phyloP scores from a whole-genome alignment of 2,329 filamentous ascomycete genomes.

The Penicillium sp. region DNA sequence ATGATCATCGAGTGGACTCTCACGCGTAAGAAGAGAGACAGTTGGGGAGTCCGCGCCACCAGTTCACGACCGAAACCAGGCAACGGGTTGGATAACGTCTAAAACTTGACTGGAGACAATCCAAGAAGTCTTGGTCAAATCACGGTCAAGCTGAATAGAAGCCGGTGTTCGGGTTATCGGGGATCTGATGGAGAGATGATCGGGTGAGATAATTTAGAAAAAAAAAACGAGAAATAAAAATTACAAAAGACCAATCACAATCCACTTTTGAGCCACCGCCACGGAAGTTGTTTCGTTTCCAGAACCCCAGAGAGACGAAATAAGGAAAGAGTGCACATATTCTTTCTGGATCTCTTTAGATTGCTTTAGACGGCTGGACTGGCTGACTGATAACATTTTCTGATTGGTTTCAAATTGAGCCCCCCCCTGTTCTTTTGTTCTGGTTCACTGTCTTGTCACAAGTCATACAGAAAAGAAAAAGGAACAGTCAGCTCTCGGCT shows the following conservation, averaged over 20 bases:
- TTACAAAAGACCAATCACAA: neutral
- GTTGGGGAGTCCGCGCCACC: slow-evolving; percentile 16
- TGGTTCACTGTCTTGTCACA: slow-evolving; percentile 13
- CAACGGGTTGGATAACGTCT: slow-evolving; percentile 5
- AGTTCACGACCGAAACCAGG: slow-evolving; percentile 8
- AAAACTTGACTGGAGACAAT: slow-evolving; percentile 2
- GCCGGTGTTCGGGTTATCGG: neutral
- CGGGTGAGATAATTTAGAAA: neutral
- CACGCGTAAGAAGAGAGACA: neutral
- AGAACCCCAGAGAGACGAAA: slow-evolving; percentile 25
- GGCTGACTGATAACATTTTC: neutral
- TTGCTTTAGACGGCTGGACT: neutral
- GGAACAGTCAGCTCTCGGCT: neutral
- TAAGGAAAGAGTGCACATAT: slow-evolving; percentile 1
- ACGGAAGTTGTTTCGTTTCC: slow-evolving; percentile 23
- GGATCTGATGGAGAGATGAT: neutral
- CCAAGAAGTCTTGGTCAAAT: neutral
- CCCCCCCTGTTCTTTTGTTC: slow-evolving; percentile 5
- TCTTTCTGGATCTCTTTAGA: neutral
- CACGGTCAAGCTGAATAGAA: slow-evolving; percentile 6
- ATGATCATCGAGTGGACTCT: slow-evolving; percentile 8
- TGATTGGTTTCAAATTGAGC: slow-evolving; percentile 3
- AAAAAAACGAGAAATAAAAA: neutral
- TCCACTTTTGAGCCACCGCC: slow-evolving; percentile 25
- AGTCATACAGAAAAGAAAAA: slow-evolving; percentile 14